Conservation (phyloP, 2,329 filamentous ascomycete genomes). For the Ceratocystis cubensis region DNA sequence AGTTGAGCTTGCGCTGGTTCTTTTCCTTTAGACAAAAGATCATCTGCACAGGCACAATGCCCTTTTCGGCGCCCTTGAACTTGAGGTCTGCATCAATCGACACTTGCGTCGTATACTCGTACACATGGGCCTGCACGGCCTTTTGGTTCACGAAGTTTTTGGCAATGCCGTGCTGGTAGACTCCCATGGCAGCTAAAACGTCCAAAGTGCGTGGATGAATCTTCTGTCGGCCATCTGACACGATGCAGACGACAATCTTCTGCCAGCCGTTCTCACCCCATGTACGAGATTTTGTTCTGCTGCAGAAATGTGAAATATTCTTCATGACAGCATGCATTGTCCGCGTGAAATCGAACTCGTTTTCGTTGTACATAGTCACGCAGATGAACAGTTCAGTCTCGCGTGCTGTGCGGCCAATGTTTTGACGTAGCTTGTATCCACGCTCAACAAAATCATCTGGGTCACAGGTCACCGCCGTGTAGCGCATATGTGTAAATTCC, state of each 20-base stretch:
- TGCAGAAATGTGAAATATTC: slow-evolving; percentile 95
- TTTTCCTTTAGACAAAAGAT: slow-evolving; percentile 98
- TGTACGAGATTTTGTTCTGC: slow-evolving; percentile 76
- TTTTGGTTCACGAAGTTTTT: slow-evolving; percentile 97
- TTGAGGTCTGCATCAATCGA: slow-evolving; percentile 90
- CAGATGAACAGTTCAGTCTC: slow-evolving; percentile 96
- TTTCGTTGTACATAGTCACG: slow-evolving; percentile 98
- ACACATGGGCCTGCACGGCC: slow-evolving; percentile 90
- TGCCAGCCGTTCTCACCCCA: slow-evolving; percentile 98
- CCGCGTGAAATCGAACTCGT: slow-evolving; percentile 89
- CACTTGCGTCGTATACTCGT: slow-evolving; percentile 97
- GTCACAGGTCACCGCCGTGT: slow-evolving; percentile 96
- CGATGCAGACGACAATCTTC: slow-evolving; percentile 96
- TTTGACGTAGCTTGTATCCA: slow-evolving; percentile 87
- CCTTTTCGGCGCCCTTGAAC: slow-evolving; percentile 98
- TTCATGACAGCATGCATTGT: slow-evolving; percentile 99
- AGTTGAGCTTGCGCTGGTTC: slow-evolving; percentile 96
- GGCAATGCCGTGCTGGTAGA: slow-evolving; percentile 95
- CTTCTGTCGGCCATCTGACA: slow-evolving; percentile 79
- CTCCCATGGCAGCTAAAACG: slow-evolving; percentile 87
- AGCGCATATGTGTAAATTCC: slow-evolving; percentile 98
- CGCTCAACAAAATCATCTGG: slow-evolving; percentile 82
- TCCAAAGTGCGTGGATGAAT: slow-evolving; percentile 90
- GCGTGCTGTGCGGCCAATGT: slow-evolving; percentile 67
- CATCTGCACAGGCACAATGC: slow-evolving; percentile 94